phyloP scores from a whole-genome alignment of 2,329 filamentous ascomycete species.

The Neospermospora avenae region DNA sequence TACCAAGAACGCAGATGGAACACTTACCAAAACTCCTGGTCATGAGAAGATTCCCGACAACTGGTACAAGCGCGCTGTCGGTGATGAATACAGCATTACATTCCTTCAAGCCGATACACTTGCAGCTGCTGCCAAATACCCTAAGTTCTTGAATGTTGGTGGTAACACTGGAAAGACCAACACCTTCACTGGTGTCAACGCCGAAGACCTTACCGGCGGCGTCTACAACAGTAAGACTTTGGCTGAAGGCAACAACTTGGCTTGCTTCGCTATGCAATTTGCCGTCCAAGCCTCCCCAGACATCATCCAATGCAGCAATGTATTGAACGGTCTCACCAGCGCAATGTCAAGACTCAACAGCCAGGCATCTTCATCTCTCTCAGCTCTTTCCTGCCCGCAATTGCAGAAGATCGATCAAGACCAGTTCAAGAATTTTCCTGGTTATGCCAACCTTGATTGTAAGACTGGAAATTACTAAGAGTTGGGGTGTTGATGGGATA shows the following conservation, averaged over 20 bases:
- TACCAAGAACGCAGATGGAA: neutral
- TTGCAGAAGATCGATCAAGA: constrained; percentile 2
- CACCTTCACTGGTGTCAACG: constrained; percentile 46
- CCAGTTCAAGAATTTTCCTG: constrained; percentile 4
- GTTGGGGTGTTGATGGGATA: neutral
- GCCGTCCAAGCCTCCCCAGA: constrained; percentile 42
- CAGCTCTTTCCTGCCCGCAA: neutral
- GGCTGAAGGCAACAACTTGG: constrained; percentile 46
- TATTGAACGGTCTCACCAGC: neutral
- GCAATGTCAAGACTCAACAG: neutral
- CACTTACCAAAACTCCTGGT: neutral
- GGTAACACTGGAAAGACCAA: constrained; percentile 51
- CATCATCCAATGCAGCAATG: constrained; percentile 33
- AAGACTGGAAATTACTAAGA: neutral
- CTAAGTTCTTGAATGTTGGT: constrained; percentile 45
- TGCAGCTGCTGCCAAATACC: constrained; percentile 39
- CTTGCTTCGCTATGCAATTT: constrained; percentile 43
- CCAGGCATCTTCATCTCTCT: neutral
- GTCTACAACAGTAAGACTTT: constrained; percentile 43
- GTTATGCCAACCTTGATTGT: neutral
- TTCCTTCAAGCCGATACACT: constrained; percentile 40
- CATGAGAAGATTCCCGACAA: constrained; percentile 25
- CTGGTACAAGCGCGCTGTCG: constrained; percentile 28
- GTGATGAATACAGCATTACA: constrained; percentile 40
- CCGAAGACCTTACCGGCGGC: constrained; percentile 43